These are phyloP conservation scores for Chloromonas sp. DNA, from an alignment of 163 green algal genomes.

Conservation along the genomic window DNA sequence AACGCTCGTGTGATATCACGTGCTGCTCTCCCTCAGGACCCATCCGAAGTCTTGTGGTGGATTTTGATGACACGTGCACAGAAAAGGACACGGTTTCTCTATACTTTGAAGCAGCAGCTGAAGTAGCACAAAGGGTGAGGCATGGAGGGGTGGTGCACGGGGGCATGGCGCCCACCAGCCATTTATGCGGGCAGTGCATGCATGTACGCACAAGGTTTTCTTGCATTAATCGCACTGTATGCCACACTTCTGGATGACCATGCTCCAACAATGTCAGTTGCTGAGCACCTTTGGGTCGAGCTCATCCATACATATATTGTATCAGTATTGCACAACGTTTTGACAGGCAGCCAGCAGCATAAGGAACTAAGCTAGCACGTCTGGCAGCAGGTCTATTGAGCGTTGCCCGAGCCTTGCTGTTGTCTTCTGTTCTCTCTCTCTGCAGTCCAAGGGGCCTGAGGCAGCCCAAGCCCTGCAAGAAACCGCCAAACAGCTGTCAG, in stretches of 20 bases:
- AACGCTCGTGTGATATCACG: too few relatives aligned
- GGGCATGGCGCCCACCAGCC: neutral
- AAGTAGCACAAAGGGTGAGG: constrained; percentile 14
- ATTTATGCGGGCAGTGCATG: too few relatives aligned
- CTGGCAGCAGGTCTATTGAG: neutral
- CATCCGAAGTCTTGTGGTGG: constrained; percentile 28
- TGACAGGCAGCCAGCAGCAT: too few relatives aligned
- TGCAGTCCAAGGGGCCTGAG: neutral
- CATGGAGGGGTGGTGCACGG: neutral
- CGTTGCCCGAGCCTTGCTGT: neutral
- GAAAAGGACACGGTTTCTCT: constrained; percentile 50
- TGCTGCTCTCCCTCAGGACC: neutral
- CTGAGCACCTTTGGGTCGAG: too few relatives aligned
- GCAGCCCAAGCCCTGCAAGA: neutral
- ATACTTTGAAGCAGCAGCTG: constrained; percentile 48
- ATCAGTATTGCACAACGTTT: neutral
- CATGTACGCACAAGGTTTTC: too few relatives aligned
- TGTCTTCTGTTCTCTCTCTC: neutral
- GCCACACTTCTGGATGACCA: too few relatives aligned
- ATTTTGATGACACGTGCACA: constrained; percentile 73
- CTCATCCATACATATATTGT: neutral
- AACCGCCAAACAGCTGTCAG: constrained; percentile 7
- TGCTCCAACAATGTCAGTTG: too few relatives aligned
- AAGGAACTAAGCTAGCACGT: too few relatives aligned
- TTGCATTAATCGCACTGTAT: too few relatives aligned